phyloP scores from a whole-genome alignment of 2,329 filamentous ascomycete species.

The Colletotrichum cereale region DNA sequence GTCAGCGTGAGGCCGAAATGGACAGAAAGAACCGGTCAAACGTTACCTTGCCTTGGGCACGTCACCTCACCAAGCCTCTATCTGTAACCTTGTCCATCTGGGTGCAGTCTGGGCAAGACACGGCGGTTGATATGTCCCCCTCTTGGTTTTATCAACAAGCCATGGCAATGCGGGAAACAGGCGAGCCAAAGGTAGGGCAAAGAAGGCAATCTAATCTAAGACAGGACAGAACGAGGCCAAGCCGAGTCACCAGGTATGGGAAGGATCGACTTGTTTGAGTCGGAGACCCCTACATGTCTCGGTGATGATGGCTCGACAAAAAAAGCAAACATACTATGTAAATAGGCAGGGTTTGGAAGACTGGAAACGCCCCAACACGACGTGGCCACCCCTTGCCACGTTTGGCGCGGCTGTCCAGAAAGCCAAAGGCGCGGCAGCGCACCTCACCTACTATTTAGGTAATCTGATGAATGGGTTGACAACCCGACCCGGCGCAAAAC shows the following conservation, averaged over 20 bases:
- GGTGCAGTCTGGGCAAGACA: background rate
- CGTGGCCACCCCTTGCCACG: background rate
- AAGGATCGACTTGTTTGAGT: background rate
- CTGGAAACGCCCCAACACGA: background rate
- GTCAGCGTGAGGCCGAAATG: background rate
- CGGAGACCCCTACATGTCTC: background rate
- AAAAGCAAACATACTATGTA: constrained; percentile 25
- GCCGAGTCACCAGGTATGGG: background rate
- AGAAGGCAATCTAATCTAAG: constrained; percentile 13
- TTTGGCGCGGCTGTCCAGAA: background rate
- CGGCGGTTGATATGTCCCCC: background rate
- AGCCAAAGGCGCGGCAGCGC: background rate
- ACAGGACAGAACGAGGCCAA: constrained; percentile 25
- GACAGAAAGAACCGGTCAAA: background rate
- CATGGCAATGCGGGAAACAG: constrained; percentile 19
- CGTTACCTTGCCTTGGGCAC: background rate
- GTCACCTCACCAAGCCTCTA: background rate
- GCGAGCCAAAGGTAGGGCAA: background rate
- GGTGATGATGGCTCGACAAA: constrained; percentile 6
- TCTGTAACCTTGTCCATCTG: background rate
- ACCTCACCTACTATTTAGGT: background rate
- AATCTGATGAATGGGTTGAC: background rate
- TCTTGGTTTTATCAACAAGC: background rate
- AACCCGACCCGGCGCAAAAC: background rate
- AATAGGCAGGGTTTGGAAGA: no score